Evolutionary conservation across 805 yeast genomes (phyloP), one percentile per base, ranked within the genome.

Genomic region (Candida alai): DNA sequence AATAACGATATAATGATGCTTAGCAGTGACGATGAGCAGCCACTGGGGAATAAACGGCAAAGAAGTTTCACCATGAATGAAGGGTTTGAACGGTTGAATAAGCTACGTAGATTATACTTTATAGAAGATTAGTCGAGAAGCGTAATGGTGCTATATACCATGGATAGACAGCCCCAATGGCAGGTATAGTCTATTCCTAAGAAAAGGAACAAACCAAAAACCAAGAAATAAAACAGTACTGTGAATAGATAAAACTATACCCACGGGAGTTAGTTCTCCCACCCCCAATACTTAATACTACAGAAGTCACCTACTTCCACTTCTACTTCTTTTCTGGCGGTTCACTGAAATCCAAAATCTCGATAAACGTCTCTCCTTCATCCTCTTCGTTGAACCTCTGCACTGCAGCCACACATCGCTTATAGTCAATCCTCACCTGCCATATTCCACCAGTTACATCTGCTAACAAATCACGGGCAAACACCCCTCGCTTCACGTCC

Each of bases 361-460:
- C 97, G 40, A 93, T 78, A 52, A 67, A 82, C 3, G 96, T 86
- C 36, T 69, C 70, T 19, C 54, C 52, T 42, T 70, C 72, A 7
- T 74, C 74, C 24, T 73, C 77, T 36, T 77, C 70, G 11, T 45
- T 46, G 27, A 47, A 52, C 32, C 70, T 51, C 54, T 87, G 94
- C 7, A 89, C 93, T 0, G 98, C 97, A 14, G 95, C 90, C 24
- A 90, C 85, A 52, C 97, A 84, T 33, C 88, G 71, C 39, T 83
- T 74, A 44, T 79, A 76, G 51, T 87, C 94, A 49, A 88, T 86
- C 48, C 83, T 75, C 2, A 90, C 96, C 46, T 93, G 96, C 98
- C 98, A 93, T 22, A 90, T 87, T 24, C 85, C 82, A 7, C 93
- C 94, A 11, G 85, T 71, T 17, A 81, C 80, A 52, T 83, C 89